Conservation (phyloP, 495 filamentous ascomycete genomes). For the Pseudomonodictys pantanalensis region DNA sequence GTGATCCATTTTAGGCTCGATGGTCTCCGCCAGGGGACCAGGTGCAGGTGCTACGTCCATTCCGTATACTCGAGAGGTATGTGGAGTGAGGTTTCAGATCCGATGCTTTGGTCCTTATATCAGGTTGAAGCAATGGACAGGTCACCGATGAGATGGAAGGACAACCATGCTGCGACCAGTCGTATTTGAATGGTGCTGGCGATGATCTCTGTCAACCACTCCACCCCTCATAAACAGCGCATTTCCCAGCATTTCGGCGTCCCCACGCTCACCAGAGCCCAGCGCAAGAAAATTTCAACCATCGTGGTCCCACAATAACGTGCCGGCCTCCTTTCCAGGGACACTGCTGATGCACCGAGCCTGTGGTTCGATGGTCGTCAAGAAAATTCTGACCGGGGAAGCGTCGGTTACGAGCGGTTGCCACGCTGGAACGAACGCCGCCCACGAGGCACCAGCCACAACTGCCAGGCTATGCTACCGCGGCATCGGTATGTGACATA, state of each 20-base stretch:
- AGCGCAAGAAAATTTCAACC: constrained; percentile 9
- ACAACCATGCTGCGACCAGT: neutral
- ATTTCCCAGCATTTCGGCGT: neutral
- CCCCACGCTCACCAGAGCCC: neutral
- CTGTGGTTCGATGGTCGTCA: constrained; percentile 2
- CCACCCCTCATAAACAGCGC: too few relatives aligned
- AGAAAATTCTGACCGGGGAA: constrained; percentile 1
- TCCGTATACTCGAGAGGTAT: neutral
- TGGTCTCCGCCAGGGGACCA: neutral
- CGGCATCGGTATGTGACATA: constrained; percentile 8
- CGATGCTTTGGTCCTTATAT: too few relatives aligned
- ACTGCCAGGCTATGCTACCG: constrained; percentile 2
- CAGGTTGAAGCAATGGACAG: neutral
- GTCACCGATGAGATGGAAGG: neutral
- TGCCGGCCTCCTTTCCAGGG: neutral
- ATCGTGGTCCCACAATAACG: constrained; percentile 20
- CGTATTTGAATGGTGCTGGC: neutral
- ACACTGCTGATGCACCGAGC: neutral
- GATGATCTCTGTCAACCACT: neutral
- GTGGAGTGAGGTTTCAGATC: too few relatives aligned
- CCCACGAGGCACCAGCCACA: too few relatives aligned
- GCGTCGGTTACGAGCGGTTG: constrained; percentile 9
- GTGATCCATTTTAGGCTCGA: neutral
- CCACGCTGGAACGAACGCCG: too few relatives aligned
- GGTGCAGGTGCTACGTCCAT: neutral